phyloP scores from a whole-genome alignment of 1,139 yeast species.

The Geotrichum klebahnii region DNA sequence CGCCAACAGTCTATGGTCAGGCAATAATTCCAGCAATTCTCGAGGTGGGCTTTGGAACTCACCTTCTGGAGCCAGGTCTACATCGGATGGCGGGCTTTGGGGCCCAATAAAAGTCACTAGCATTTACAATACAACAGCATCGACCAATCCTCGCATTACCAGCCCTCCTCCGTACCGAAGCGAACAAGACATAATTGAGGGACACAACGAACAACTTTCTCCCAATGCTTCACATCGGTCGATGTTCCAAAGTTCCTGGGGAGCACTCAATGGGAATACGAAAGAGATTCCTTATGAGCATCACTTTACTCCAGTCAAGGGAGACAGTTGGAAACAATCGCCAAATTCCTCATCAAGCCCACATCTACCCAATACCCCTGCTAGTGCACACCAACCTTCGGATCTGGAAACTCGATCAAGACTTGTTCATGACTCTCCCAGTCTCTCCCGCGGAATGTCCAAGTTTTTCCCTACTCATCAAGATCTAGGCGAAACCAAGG shows the following conservation, averaged over 20 bases:
- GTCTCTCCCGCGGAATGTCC: constrained; percentile 12
- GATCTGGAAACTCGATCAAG: background rate
- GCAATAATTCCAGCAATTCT: background rate
- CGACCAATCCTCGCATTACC: too few relatives aligned
- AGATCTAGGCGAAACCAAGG: background rate
- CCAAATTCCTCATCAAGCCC: too few relatives aligned
- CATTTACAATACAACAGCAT: background rate
- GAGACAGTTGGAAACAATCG: too few relatives aligned
- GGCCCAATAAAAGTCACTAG: constrained; percentile 5
- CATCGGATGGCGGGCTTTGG: constrained; percentile 11
- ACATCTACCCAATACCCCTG: too few relatives aligned
- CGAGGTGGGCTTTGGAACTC: constrained; percentile 1
- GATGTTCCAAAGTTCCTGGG: too few relatives aligned
- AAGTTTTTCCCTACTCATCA: constrained; percentile 10
- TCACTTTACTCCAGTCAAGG: too few relatives aligned
- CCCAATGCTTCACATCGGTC: too few relatives aligned
- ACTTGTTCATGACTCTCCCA: background rate
- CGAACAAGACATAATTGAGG: too few relatives aligned
- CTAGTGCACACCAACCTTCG: background rate
- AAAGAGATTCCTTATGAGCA: too few relatives aligned
- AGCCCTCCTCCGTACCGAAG: too few relatives aligned
- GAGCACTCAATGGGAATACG: too few relatives aligned
- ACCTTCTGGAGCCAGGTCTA: constrained; percentile 4
- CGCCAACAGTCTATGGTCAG: constrained; percentile 2
- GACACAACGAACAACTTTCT: too few relatives aligned